Conservation (phyloP, 2,329 filamentous ascomycete species). For the Akanthomyces uredinophilus region DNA sequence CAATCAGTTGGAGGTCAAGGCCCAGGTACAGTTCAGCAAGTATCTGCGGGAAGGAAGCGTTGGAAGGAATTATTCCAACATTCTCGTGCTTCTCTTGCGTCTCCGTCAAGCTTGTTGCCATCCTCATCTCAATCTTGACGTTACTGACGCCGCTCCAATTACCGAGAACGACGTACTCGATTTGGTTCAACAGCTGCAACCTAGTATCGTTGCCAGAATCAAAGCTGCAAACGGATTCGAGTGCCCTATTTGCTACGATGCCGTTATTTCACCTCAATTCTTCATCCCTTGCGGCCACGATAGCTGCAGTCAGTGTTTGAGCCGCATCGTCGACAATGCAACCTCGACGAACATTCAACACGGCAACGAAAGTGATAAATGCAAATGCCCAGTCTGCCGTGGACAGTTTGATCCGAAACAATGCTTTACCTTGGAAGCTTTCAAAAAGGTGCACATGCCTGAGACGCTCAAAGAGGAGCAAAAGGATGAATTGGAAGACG, state of each 20-base stretch:
- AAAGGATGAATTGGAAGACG: slow-evolving; percentile 33
- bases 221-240: slow-evolving; percentile 58
- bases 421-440: slow-evolving; percentile 68
- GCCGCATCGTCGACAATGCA: slow-evolving; percentile 59
- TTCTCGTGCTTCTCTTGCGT: slow-evolving; percentile 75
- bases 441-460: slow-evolving; percentile 67
- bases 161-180: slow-evolving; percentile 47
- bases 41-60: slow-evolving; percentile 66
- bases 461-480: slow-evolving; percentile 35
- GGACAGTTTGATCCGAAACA: slow-evolving; percentile 59
- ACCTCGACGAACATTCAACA: slow-evolving; percentile 48
- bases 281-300: slow-evolving; percentile 81
- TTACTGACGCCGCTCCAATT: slow-evolving; percentile 35
- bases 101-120: slow-evolving; percentile 65
- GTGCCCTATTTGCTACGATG: slow-evolving; percentile 80
- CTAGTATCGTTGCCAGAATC: slow-evolving; percentile 61
- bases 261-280: slow-evolving; percentile 66
- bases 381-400: slow-evolving; percentile 74
- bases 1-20: slow-evolving; percentile 62
- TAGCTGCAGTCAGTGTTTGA: slow-evolving; percentile 71
- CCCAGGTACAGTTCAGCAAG: slow-evolving; percentile 68
- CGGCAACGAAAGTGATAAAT: slow-evolving; percentile 51
- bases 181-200: slow-evolving; percentile 56
- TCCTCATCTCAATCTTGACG: slow-evolving; percentile 27
- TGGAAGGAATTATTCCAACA: slow-evolving; percentile 66